Conservation (phyloP, 495 filamentous ascomycete genomes). For the Aspergillus ostianus region DNA sequence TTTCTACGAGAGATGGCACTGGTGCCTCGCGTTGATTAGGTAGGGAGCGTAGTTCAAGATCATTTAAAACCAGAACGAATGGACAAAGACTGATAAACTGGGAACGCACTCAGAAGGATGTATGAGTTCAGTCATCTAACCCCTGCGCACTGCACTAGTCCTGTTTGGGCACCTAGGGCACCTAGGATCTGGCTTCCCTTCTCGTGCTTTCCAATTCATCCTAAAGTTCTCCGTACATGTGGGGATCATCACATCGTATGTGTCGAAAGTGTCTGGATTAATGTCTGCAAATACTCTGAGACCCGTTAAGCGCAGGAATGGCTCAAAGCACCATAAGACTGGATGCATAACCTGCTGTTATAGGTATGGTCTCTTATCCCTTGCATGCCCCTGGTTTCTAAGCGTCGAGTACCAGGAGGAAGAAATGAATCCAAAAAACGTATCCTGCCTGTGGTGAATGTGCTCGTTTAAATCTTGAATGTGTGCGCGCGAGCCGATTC, state of each 20-base stretch:
- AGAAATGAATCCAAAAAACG: conserved; percentile 6
- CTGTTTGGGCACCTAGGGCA: too few species aligned
- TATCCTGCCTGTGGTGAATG: conserved; percentile 4
- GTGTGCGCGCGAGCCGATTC: conserved; percentile 1
- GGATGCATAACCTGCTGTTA: conserved; percentile 3
- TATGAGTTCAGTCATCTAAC: background rate
- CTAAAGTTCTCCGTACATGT: background rate
- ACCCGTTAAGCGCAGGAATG: background rate
- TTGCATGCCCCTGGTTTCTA: background rate
- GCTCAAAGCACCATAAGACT: conserved; percentile 5
- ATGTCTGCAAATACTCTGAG: background rate
- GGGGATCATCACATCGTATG: background rate
- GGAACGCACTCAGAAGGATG: too few species aligned
- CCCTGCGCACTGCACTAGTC: background rate
- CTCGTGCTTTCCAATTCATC: background rate
- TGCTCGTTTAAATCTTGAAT: background rate
- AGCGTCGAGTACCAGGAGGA: background rate
- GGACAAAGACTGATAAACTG: too few species aligned
- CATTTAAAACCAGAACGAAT: too few species aligned
- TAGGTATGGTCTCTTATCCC: background rate
- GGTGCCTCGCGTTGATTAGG: too few species aligned
- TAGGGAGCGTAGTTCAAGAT: too few species aligned
- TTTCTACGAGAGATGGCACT: too few species aligned
- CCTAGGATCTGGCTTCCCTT: too few species aligned
- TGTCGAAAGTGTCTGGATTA: background rate